Evolutionary conservation across 306 rosid genomes (phyloP), one percentile per base, ranked within the genome.

Genomic region (Clitoria ternatea): DNA sequence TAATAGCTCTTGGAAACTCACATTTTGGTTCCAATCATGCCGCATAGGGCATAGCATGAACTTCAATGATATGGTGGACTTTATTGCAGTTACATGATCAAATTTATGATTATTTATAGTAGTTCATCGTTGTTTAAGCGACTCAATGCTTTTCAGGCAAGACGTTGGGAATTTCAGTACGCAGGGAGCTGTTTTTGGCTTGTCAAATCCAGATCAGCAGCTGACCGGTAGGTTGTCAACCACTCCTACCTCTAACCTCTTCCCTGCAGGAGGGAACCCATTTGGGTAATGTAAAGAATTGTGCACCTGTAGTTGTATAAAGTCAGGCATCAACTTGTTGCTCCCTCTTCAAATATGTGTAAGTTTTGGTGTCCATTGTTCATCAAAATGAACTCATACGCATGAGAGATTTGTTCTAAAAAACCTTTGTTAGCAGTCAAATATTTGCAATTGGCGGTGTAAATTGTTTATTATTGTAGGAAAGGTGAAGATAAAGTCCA

Each of bases 191-290:
- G 66, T 83, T 74, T 86, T 85, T 35, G 85, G 87, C 74, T 82
- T 85, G 63, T 66, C 82, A 20, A 88, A 86, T 81, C 69, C 81
- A 56, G 84, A 80, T 72, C 96, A 81, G 73, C 93, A 88, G 86
- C 67, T 48, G 44, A 63, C 67, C 13, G 82, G 81, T 61, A 72
- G 85, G 77, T 82, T 57, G 59, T 80, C 90, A 1, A 86, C 82
- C 37, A 78, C 97, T 19, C 56, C 91, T 37, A 57, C 82, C 59
- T 80, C 89, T 55, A 80, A 70, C 75, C 77, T 87, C 23, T 89
- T 67, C 85, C 62, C 90, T 14, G 56, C 61, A 1, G 81, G 96
- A 67, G 90, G 97, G 52, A 95, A 95, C 73, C 99, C 99, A 59
- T 95, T 95, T 59, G 96, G 92, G 13, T 95, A 69, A 79, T 45